phyloP scores from a whole-genome alignment of 140 eudicot species.

The Anethum foeniculum region DNA sequence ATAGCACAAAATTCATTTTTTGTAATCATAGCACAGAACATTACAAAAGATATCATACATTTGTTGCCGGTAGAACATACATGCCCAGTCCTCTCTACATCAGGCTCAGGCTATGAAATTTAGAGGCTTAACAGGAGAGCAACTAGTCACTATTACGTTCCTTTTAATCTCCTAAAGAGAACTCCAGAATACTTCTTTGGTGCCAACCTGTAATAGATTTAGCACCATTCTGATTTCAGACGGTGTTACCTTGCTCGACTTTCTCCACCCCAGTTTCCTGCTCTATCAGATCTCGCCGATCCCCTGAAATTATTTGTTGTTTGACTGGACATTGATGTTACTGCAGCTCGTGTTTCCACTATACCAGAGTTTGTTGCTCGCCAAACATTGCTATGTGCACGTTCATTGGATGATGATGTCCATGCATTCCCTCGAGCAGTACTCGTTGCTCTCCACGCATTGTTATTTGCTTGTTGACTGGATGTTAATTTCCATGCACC shows the following conservation, averaged over 20 bases:
- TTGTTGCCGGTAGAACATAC: neutral
- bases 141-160: neutral
- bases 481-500: neutral
- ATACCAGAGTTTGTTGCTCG: neutral
- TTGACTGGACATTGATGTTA: neutral
- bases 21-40: neutral
- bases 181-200: neutral
- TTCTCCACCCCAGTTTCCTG: neutral
- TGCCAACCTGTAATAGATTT: neutral
- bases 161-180: neutral
- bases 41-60: no score
- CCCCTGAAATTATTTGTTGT: neutral
- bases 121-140: neutral
- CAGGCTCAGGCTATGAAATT: neutral
- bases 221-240: neutral
- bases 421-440: neutral
- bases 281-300: neutral
- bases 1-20: no score
- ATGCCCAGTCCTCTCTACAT: neutral
- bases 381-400: neutral
- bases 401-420: neutral
- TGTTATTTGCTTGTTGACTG: neutral
- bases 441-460: neutral
- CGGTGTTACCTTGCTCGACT: neutral
- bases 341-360: neutral